Conservation (phyloP, 1,284 basidiomycete species). For the Mycena sp. region DNA sequence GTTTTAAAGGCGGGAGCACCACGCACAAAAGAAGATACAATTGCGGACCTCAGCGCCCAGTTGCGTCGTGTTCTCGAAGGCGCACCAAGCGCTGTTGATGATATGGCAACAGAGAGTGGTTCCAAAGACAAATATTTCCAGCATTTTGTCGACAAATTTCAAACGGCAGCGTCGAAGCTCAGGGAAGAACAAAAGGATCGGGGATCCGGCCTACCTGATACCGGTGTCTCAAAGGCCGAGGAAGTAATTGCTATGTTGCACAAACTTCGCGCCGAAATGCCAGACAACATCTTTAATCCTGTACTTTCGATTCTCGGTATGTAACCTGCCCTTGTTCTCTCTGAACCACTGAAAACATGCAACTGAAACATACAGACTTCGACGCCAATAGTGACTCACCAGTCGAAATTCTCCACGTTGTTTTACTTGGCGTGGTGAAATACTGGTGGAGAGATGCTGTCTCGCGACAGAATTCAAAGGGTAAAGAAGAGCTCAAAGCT, state of each 20-base stretch:
- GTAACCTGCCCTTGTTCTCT: background rate
- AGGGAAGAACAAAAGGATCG: slow-evolving; percentile 12
- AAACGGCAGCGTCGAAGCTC: slow-evolving; percentile 17
- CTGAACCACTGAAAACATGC: background rate
- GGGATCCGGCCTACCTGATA: slow-evolving; percentile 9
- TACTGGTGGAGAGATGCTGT: slow-evolving; percentile 48
- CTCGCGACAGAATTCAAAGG: slow-evolving; percentile 32
- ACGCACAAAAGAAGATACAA: background rate
- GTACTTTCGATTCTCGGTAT: slow-evolving; percentile 25
- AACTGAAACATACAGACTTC: slow-evolving; percentile 1
- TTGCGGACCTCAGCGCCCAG: background rate
- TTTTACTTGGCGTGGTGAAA: slow-evolving; percentile 49
- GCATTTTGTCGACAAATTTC: slow-evolving; percentile 40
- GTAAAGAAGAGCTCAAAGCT: slow-evolving; percentile 30
- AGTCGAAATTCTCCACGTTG: slow-evolving; percentile 47
- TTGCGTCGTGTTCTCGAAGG: slow-evolving; percentile 19
- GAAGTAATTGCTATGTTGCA: slow-evolving; percentile 15
- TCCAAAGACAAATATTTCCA: slow-evolving; percentile 41
- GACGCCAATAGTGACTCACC: slow-evolving; percentile 40
- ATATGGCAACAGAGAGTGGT: slow-evolving; percentile 38
- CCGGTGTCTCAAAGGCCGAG: slow-evolving; percentile 27
- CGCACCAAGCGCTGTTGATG: slow-evolving; percentile 29
- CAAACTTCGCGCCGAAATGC: slow-evolving; percentile 10
- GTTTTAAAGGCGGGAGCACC: slow-evolving; percentile 1
- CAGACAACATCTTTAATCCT: slow-evolving; percentile 27